Evolutionary conservation across 2,329 filamentous ascomycete genomes (phyloP), one percentile per base, ranked within the genome.

Genomic region (Fusarium nisikadoi): DNA sequence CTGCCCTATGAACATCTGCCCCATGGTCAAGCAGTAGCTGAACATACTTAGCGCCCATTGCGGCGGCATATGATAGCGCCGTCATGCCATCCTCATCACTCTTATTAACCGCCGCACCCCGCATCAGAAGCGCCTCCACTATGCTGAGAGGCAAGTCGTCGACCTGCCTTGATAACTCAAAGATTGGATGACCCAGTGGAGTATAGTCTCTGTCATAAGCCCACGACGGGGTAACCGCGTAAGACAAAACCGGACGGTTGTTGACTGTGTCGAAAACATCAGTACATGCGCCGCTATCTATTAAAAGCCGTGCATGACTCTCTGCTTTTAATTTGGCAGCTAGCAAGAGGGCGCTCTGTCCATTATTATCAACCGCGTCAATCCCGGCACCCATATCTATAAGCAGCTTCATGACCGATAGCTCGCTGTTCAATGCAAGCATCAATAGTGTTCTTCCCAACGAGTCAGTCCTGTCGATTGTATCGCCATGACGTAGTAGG

Each of bases 401-500:
- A 3, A 45, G 23, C 5, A 27, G 23, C 17, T 45, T 2, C 42
- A 45, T 45, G 2, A 45, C 27, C 0, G 23, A 19, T 19, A 13
- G 4, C 6, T 19, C 0, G 23, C 3, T 25, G 9, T 12, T 3
- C 1, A 43, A 3, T 6, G 23, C 9, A 25, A 6, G 27, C 27
- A 29, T 29, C 27, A 29, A 29, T 29, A 29, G 27, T 29, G 27
- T 29, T 45, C 0, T 12, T 25, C 42, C 42, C 6, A 20, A 4
- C 1, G 1, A 0, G 9, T 20, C 42, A 1, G 25, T 1, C 13
- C 0, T 5, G 23, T 45, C 0, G 23, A 45, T 0, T 45, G 10
- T 12, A 0, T 45, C 23, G 3, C 42, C 17, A 27, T 25, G n/a
- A 45, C 4, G 7, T 27, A 45, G 5, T 11, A 45, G 17, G 17